phyloP scores from a whole-genome alignment of 164 flowering plant genomes.

The Annona cherimola region DNA sequence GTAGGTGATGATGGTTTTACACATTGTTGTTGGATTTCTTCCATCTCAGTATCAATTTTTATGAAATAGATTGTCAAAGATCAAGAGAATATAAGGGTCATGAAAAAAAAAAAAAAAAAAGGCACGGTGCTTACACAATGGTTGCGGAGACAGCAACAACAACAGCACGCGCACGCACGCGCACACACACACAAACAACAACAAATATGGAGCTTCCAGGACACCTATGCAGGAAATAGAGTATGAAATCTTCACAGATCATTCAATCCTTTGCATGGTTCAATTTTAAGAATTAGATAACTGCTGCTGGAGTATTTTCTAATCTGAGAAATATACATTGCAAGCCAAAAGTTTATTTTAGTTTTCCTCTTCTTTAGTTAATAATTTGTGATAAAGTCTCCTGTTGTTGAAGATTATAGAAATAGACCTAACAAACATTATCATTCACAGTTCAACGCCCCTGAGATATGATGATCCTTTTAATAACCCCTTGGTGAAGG shows the following conservation, averaged over 20 bases:
- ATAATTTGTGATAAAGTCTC: not conserved
- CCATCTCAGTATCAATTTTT: not conserved
- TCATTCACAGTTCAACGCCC: constrained; percentile 54
- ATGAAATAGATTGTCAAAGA: not conserved
- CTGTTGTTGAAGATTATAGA: not conserved
- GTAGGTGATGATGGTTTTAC: not conserved
- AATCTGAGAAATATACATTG: not conserved
- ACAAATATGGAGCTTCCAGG: no score
- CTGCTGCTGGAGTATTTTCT: not conserved
- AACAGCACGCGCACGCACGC: no score
- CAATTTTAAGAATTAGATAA: not conserved
- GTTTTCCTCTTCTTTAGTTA: not conserved
- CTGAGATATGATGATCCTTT: constrained; percentile 96
- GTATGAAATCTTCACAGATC: not conserved
- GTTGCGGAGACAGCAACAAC: no score
- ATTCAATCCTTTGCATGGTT: not conserved
- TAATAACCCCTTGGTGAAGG: constrained; percentile 84
- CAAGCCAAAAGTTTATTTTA: not conserved
- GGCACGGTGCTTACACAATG: no score
- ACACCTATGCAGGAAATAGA: no score
- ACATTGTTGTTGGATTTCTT: not conserved
- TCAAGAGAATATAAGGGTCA: not conserved
- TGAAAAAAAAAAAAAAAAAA: no score
- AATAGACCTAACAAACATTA: not conserved
- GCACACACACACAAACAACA: no score